These are phyloP conservation scores for Fraxinus latifolia DNA, from an alignment of 305 asterid genomes.

Conservation along the genomic window DNA sequence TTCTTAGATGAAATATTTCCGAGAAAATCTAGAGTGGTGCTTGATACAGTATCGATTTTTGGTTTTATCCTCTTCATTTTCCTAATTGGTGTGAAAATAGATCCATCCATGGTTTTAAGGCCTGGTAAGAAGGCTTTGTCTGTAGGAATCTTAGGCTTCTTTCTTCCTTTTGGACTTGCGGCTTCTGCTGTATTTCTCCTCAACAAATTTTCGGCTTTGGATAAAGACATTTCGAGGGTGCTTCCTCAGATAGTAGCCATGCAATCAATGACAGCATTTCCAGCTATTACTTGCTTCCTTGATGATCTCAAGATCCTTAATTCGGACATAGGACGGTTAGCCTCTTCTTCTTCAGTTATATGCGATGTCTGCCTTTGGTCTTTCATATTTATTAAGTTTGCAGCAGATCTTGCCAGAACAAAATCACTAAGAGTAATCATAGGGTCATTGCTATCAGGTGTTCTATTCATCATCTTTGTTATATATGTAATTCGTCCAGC, in stretches of 20 bases:
- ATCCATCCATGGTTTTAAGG: slow-evolving; percentile 46
- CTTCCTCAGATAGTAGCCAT: slow-evolving; percentile 39
- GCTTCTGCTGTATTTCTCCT: slow-evolving; percentile 43
- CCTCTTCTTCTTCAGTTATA: slow-evolving; percentile 57
- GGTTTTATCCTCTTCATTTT: slow-evolving; percentile 62
- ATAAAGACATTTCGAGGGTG: slow-evolving; percentile 33
- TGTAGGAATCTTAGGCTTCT: slow-evolving; percentile 52
- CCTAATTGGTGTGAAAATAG: slow-evolving; percentile 56
- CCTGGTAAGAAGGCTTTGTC: slow-evolving; percentile 54
- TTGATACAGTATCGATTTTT: slow-evolving; percentile 53
- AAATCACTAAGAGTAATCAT: slow-evolving; percentile 33
- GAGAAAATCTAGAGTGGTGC: slow-evolving; percentile 40
- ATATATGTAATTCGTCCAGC: slow-evolving; percentile 52
- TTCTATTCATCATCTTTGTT: slow-evolving; percentile 30
- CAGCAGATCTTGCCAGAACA: slow-evolving; percentile 28
- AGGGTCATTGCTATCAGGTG: slow-evolving; percentile 32
- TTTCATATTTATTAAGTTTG: slow-evolving; percentile 32
- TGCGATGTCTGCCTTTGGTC: slow-evolving; percentile 58
- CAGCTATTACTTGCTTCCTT: slow-evolving; percentile 59
- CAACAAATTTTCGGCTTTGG: slow-evolving; percentile 37
- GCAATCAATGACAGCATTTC: slow-evolving; percentile 67
- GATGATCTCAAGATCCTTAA: slow-evolving; percentile 66
- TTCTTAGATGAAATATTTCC: slow-evolving; percentile 43
- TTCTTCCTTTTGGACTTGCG: slow-evolving; percentile 49
- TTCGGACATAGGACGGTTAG: slow-evolving; percentile 63